Evolutionary conservation across 2,329 filamentous ascomycete species (phyloP).

Genomic region (Geoglossum cookeanum): DNA sequence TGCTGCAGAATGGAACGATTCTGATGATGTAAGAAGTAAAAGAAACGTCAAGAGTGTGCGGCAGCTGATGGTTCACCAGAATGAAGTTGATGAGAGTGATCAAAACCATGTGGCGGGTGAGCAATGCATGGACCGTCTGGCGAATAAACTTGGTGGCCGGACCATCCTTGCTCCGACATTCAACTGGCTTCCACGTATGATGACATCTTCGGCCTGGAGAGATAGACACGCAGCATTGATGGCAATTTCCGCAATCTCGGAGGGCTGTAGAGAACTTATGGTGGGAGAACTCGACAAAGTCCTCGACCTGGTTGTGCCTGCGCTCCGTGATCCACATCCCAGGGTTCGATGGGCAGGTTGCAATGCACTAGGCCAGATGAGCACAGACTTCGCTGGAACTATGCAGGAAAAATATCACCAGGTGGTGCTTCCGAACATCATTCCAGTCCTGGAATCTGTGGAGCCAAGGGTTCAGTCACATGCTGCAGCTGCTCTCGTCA

Average conservation of each 20-base stretch:
- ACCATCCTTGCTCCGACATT: conserved; percentile 88
- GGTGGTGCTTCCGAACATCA: conserved; percentile 70
- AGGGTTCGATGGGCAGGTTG: conserved; percentile 94
- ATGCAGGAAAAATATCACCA: conserved; percentile 96
- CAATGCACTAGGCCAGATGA: conserved; percentile 98
- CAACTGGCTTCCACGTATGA: conserved; percentile 93
- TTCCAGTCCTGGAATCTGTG: conserved; percentile 74
- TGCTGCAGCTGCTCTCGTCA: conserved; percentile 90
- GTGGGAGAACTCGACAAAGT: conserved; percentile 86
- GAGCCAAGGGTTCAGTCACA: conserved; percentile 93
- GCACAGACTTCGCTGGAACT: conserved; percentile 91
- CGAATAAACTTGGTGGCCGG: conserved; percentile 91
- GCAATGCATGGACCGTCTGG: conserved; percentile 93
- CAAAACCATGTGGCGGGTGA: conserved; percentile 94
- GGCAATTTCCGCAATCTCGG: conserved; percentile 96
- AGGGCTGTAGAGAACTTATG: conserved; percentile 93
- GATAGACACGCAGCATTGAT: conserved; percentile 93
- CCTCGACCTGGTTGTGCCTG: conserved; percentile 81
- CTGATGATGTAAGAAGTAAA: conserved; percentile 50
- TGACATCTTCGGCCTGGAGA: conserved; percentile 84
- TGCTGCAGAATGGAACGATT: conserved; percentile 78
- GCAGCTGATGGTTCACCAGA: conserved; percentile 25
- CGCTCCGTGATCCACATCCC: conserved; percentile 73
- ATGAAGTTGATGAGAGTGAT: conserved; percentile 90
- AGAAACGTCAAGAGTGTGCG: not conserved